These are phyloP conservation scores for Trametes elegans DNA, from an alignment of 768 basidiomycete genomes.

Conservation along the genomic window DNA sequence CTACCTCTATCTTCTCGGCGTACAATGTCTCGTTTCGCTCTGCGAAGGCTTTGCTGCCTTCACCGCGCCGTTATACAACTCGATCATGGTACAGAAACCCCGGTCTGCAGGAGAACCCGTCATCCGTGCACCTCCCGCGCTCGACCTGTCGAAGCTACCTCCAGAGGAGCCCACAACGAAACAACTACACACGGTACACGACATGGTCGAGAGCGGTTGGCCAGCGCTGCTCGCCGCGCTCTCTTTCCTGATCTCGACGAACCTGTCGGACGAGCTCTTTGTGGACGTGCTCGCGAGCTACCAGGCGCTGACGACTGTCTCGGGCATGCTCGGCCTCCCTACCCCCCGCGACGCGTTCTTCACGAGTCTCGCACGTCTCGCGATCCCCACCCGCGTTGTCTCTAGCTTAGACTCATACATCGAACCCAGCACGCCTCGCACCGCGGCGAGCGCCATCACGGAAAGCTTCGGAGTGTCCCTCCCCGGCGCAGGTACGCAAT, in stretches of 20 bases:
- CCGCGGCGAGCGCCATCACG: conserved; percentile 51
- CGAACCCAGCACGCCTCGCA: conserved; percentile 59
- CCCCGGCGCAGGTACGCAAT: conserved; percentile 39
- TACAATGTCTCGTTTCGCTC: conserved; percentile 84
- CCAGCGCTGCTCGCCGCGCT: conserved; percentile 89
- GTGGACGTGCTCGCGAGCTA: conserved; percentile 80
- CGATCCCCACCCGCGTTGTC: conserved; percentile 88
- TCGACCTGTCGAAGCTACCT: conserved; percentile 59
- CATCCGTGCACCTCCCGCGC: conserved; percentile 68
- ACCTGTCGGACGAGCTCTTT: conserved; percentile 90
- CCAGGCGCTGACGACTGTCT: conserved; percentile 82
- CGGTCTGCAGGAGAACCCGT: conserved; percentile 60
- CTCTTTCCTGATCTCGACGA: conserved; percentile 86
- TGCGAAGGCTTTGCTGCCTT: conserved; percentile 83
- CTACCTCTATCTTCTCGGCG: conserved; percentile 88
- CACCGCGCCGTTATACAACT: conserved; percentile 71
- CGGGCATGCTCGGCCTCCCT: conserved; percentile 81
- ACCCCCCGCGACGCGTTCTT: conserved; percentile 95
- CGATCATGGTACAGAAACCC: conserved; percentile 62
- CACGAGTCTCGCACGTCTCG: conserved; percentile 83
- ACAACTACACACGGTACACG: conserved; percentile 62
- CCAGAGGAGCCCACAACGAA: conserved; percentile 50
- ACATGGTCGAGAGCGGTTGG: conserved; percentile 88
- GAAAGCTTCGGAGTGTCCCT: conserved; percentile 65
- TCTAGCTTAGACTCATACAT: conserved; percentile 69